These are phyloP conservation scores for Nyctanthes arbortristis DNA, from an alignment of 257 asterid species.

Conservation along the genomic window DNA sequence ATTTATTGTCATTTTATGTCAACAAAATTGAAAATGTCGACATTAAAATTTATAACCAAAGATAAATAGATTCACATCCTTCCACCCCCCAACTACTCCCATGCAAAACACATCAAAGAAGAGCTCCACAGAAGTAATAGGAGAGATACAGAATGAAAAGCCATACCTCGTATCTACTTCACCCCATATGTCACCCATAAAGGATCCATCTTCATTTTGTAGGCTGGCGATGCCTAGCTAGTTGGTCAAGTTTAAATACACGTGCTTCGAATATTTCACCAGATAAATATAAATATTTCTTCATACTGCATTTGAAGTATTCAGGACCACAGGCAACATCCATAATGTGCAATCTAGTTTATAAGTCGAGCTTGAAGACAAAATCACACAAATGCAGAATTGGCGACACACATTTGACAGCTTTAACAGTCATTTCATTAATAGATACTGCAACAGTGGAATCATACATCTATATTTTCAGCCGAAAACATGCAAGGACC, in stretches of 20 bases:
- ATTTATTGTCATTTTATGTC: conserved; percentile 9
- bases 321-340: not conserved
- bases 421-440: not conserved
- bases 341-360: not conserved
- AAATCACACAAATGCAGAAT: not conserved
- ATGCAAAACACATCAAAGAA: too few species aligned
- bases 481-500: not conserved
- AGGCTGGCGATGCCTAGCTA: conserved; percentile 72
- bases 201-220: conserved; percentile 94
- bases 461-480: not conserved
- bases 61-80: too few species aligned
- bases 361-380: not conserved
- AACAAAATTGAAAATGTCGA: not conserved
- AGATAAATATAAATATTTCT: not conserved
- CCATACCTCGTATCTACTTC: conserved; percentile 84
- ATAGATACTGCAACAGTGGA: not conserved
- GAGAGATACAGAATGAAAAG: conserved; percentile 16
- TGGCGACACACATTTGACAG: not conserved
- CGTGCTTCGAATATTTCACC: not conserved
- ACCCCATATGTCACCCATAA: conserved; percentile 96
- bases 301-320: not conserved
- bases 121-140: not conserved
- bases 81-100: too few species aligned
- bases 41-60: not conserved
- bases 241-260: conserved; percentile 45